A percentile compares a stretch with the other conserved stretches of the same genome.
Evolutionary conservation across 345 rosid genomes (phyloP).

Genomic region (Citrus trifoliata): DNA sequence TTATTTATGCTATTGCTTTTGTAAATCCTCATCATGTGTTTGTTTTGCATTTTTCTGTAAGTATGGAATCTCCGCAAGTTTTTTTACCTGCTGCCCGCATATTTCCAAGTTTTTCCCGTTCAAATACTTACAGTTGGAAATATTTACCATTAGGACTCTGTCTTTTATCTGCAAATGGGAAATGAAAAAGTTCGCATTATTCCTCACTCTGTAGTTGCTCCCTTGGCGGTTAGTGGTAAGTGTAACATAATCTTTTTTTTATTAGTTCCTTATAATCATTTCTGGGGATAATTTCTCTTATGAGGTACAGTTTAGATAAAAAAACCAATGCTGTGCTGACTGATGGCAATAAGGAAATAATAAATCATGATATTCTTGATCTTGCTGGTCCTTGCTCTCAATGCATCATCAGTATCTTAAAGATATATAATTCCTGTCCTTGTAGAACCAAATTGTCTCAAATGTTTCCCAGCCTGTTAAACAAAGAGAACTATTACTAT

Average conservation of each 20-base stretch:
- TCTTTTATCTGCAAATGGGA: slow-evolving; percentile 51
- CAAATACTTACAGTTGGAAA: neutral
- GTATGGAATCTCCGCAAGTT: neutral
- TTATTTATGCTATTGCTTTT: neutral
- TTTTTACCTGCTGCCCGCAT: neutral
- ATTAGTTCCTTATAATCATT: neutral
- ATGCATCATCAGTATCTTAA: neutral
- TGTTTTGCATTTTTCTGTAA: neutral
- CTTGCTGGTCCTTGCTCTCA: neutral
- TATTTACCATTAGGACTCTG: slow-evolving; percentile 39
- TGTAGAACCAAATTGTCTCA: neutral
- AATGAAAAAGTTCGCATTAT: slow-evolving; percentile 65
- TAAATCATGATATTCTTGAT: neutral
- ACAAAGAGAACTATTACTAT: neutral
- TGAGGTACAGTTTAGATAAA: neutral
- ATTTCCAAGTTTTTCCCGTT: neutral
- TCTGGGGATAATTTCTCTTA: neutral
- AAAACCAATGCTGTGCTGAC: neutral
- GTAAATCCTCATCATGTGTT: neutral
- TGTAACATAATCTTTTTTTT: neutral
- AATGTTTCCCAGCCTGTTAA: neutral
- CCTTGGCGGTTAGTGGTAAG: slow-evolving; percentile 87
- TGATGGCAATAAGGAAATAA: neutral
- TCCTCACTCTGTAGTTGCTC: slow-evolving; percentile 59
- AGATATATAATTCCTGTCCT: neutral